Evolutionary conservation across 139 green algal species (phyloP).

Genomic region (Chlamydomonas urium): DNA sequence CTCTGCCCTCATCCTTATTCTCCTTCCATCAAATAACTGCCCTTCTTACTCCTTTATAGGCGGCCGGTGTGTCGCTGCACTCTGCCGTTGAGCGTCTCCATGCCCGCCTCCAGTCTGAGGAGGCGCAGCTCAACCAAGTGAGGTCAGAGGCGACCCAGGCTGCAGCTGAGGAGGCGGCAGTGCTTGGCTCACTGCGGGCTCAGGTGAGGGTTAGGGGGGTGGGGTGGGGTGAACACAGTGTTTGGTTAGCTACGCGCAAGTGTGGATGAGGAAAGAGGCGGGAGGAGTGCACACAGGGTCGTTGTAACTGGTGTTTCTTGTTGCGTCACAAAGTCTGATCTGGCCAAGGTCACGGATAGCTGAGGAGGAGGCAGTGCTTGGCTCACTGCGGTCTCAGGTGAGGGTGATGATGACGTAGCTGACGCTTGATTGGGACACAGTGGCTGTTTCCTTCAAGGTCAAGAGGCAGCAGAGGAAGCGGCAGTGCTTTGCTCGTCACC

Average conservation of each 20-base stretch:
- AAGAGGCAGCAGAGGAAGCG: no score
- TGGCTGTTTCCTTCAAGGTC: no score
- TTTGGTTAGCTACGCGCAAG: not conserved
- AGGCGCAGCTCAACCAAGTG: constrained; percentile 7
- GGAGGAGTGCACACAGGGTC: not conserved
- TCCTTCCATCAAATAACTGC: not conserved
- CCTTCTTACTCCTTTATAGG: not conserved
- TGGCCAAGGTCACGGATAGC: not conserved
- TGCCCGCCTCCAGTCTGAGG: constrained; percentile 17
- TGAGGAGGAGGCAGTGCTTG: not conserved
- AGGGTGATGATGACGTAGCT: no score
- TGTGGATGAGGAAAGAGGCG: not conserved
- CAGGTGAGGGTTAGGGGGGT: no score
- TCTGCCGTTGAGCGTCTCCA: constrained; percentile 33
- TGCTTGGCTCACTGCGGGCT: not conserved
- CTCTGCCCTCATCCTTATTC: no score
- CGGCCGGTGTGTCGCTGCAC: constrained; percentile 10
- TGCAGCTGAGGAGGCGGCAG: constrained; percentile 4
- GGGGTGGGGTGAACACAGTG: not conserved
- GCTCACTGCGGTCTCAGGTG: no score
- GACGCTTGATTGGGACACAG: no score
- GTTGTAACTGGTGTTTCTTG: not conserved
- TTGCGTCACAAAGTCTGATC: not conserved
- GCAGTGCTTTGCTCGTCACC: no score
- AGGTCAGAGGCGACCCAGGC: not conserved